A percentile compares a stretch with the other conserved stretches of the same genome.
Evolutionary conservation across 306 rosid genomes (phyloP).

Genomic region (Vigna nakashimae): DNA sequence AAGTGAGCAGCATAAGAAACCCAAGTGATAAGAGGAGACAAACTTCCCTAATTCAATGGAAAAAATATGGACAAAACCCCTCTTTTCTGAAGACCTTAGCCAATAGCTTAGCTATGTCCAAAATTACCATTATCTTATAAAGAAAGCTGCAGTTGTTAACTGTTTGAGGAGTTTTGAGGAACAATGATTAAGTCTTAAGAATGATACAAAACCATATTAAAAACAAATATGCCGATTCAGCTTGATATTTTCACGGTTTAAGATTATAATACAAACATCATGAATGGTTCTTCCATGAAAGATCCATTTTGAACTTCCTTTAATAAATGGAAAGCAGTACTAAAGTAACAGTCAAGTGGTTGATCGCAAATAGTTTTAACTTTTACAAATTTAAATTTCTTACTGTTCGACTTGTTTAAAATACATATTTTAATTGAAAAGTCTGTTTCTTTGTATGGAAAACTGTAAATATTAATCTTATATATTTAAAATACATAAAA

Average conservation of each 20-base stretch:
- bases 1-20: neutral
- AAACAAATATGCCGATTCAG: neutral
- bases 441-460: neutral
- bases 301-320: neutral
- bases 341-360: neutral
- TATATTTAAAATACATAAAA: too few species aligned
- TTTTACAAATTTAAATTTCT: too few species aligned
- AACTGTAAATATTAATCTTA: neutral
- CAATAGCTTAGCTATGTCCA: conserved; percentile 32
- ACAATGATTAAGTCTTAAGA: neutral
- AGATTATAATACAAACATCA: neutral
- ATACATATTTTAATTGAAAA: too few species aligned
- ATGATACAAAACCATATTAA: neutral
- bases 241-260: neutral
- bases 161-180: neutral
- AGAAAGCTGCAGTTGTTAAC: neutral
- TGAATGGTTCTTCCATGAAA: neutral
- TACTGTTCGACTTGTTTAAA: too few species aligned
- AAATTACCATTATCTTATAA: neutral
- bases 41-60: conserved; percentile 23
- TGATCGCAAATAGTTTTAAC: too few species aligned
- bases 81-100: conserved; percentile 49
- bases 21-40: conserved; percentile 30
- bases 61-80: conserved; percentile 45
- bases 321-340: neutral